Evolutionary conservation across 192 early-diverging fungal genomes (phyloP), one percentile per base, ranked within the genome.

Genomic region (Coemansia sp.): DNA sequence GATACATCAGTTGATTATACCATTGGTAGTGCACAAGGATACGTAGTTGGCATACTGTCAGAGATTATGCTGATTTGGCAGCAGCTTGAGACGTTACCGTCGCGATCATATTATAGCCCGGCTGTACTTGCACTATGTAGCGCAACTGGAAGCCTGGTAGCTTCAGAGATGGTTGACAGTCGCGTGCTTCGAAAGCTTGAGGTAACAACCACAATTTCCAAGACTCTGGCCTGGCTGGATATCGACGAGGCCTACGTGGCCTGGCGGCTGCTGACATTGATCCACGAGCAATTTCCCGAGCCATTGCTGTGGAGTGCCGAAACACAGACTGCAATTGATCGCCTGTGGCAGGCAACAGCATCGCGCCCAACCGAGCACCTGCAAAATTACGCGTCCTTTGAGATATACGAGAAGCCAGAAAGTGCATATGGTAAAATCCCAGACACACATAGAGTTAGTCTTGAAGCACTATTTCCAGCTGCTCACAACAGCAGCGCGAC

Each of bases 181-280:
- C 67, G 62, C 38, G 19, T 51, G 22, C 39, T 53, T 12, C 57
- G 47, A 2, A 38, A 66, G 63, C 43, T 64, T 3, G 29, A 37
- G 4, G 38, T 69, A 22, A 21, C 47, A 21, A 37, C 41, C 5
- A 14, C 24, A n/a, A 58, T 75, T 37, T 57, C 54, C 4, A 49
- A 24, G 11, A n/a, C 67, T n/a, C 56, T 75, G 29, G 35, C n/a
- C 3, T 60, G 45, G 39, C 69, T 76, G n/a, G 61, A 71, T 24
- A 9, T 56, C 22, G 74, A 76, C 29, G 69, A 76, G 23, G 64
- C 69, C 22, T 76, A 76, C 43, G 9, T 76, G 11, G 69, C 56
- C 17, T 76, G 74, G 74, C 60, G 69, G 1, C 52, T 76, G 35
- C 15, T 67, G 15, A 49, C 52, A 21, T 22, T 76, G 43, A 11